Base-by-base conservation (phyloP, 208 protist species). In the Acanthamoeba triangularis region DNA sequence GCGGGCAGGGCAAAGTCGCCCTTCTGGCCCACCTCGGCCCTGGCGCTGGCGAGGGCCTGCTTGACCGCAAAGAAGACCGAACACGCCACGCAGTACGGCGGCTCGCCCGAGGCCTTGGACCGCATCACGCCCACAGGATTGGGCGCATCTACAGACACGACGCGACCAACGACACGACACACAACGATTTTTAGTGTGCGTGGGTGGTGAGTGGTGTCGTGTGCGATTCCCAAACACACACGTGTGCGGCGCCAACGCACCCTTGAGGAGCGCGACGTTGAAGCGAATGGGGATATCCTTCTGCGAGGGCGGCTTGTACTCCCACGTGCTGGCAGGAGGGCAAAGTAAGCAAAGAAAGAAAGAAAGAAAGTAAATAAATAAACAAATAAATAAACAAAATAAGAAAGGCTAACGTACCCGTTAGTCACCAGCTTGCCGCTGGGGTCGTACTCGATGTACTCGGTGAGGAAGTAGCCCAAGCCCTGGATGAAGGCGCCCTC, bases 271-370 rank as follows among this genome's bases (percentile, higher is more conserved):
- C n/a, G 78, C 63, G 25, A 99, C 98, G 91, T 98, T 97, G 67
- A 99, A 98, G 30, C 96, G 85, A 14, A 88, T 20, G 35, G 98
- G 98, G 16, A 98, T 96, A 94, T 99, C 98, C 87, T 96, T 95
- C 30, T 96, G 94, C 8, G 96, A 76, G 54, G 98, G 98, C 14
- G 97, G 80, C 92, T 95, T 96, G 74, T 97, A 95, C 47, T 47
- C 65, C 28, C 91, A 54, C 33, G 91, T 30, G 37, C 37, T 41
- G 3, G 37, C 37, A 41, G 37, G 37, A 41, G 37, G 37, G 37
- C 37, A 3, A 41, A 41, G 37, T 4, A 41, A 41, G 37, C 37
- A 41, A 41, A 41, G 37, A 41, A 1, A 41, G 3, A 41, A 41
- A 33, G 65, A 59, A 41, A 41, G 2, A 41, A 41, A 41, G 37